A percentile compares a stretch with the other conserved stretches of the same genome.
These are phyloP conservation scores for Ogataea neopini DNA, from an alignment of 805 yeast species.

Conservation along the genomic window DNA sequence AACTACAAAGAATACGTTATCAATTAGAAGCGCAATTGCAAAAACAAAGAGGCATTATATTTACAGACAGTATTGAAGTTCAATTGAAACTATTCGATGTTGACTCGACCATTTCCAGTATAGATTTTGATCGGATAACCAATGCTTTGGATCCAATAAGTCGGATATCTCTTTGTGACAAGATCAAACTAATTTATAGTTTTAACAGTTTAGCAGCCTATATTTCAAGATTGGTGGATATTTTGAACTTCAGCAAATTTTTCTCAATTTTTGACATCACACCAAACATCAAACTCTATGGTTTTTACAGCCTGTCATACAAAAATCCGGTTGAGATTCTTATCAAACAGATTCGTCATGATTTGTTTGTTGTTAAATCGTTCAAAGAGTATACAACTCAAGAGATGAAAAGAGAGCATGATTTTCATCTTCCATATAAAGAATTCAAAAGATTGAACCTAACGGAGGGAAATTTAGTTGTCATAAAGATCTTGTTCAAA, in stretches of 20 bases:
- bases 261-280: conserved; percentile 35
- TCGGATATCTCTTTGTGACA: conserved; percentile 28
- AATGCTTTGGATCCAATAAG: conserved; percentile 17
- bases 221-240: conserved; percentile 25
- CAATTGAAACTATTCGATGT: conserved; percentile 33
- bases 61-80: conserved; percentile 28
- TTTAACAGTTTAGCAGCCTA: conserved; percentile 25
- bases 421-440: conserved; percentile 35
- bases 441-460: conserved; percentile 32
- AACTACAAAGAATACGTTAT: background rate
- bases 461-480: conserved; percentile 33
- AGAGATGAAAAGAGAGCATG: conserved; percentile 35
- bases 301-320: conserved; percentile 30
- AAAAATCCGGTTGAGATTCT: conserved; percentile 33
- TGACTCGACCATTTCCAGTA: conserved; percentile 27
- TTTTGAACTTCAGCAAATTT: conserved; percentile 28
- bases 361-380: conserved; percentile 32
- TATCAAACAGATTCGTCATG: conserved; percentile 33
- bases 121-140: conserved; percentile 25
- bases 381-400: conserved; percentile 33
- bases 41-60: conserved; percentile 30
- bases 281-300: conserved; percentile 33
- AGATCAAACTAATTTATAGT: conserved; percentile 31
- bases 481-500: conserved; percentile 33
- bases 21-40: conserved; percentile 3